phyloP scores from a whole-genome alignment of 305 asterid species.

The Ilex paraguariensis region DNA sequence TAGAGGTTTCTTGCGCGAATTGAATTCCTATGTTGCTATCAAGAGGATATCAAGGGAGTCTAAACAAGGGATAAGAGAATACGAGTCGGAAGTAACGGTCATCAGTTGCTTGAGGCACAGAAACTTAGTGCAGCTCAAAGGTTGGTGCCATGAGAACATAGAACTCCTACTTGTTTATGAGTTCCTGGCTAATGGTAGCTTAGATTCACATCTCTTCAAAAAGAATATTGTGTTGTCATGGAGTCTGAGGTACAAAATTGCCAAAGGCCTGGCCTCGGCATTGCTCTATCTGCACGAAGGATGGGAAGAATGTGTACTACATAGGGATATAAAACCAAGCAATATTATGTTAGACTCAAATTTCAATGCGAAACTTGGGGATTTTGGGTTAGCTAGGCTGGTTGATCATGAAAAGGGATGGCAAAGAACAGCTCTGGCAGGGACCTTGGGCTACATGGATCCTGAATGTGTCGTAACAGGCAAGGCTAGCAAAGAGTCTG shows the following conservation, averaged over 20 bases:
- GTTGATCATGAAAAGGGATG: no score
- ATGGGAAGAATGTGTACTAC: constrained; percentile 28
- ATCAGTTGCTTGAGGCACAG: constrained; percentile 43
- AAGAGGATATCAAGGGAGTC: constrained; percentile 46
- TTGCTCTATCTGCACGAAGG: constrained; percentile 28
- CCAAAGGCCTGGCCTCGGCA: constrained; percentile 21
- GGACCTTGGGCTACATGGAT: no score
- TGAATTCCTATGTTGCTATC: constrained; percentile 33
- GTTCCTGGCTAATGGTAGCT: constrained; percentile 30
- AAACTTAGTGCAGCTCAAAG: constrained; percentile 43
- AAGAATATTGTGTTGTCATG: constrained; percentile 9
- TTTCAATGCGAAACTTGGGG: no score
- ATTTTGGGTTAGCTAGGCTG: no score
- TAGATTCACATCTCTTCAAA: constrained; percentile 25
- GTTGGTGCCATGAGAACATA: constrained; percentile 45
- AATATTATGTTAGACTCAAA: no score
- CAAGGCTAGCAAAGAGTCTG: no score
- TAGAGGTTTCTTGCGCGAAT: constrained; percentile 27
- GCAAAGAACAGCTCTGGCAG: no score
- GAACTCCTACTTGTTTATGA: constrained; percentile 48
- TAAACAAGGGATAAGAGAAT: constrained; percentile 44
- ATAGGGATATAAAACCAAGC: constrained; percentile 27
- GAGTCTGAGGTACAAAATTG: constrained; percentile 23
- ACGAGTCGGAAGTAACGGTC: constrained; percentile 47
- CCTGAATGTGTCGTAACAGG: no score